These are phyloP conservation scores for Fusarium sp. DNA, from an alignment of 2,329 filamentous ascomycete genomes.

Conservation along the genomic window DNA sequence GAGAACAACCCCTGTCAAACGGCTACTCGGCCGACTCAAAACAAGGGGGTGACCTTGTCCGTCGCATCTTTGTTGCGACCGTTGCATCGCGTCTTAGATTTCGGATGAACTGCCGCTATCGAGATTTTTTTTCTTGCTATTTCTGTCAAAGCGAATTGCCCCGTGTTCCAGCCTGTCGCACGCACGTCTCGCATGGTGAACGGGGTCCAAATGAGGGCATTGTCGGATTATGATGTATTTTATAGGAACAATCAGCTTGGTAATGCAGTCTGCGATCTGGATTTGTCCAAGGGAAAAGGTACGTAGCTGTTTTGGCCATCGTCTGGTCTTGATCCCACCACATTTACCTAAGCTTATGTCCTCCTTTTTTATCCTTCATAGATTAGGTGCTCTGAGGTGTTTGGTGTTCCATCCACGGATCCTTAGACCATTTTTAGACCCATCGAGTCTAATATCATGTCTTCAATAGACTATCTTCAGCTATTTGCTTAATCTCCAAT, in stretches of 20 bases:
- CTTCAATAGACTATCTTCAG: neutral
- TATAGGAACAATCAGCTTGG: neutral
- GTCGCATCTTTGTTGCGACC: slow-evolving; percentile 6
- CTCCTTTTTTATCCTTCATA: neutral
- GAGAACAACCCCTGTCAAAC: neutral
- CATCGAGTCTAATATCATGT: neutral
- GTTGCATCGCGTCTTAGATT: slow-evolving; percentile 10
- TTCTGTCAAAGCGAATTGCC: neutral
- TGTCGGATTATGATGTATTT: neutral
- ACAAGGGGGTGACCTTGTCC: slow-evolving; percentile 17
- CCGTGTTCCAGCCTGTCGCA: neutral
- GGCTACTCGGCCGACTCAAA: neutral
- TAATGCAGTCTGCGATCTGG: neutral
- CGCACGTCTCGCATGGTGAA: neutral
- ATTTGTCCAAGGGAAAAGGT: neutral
- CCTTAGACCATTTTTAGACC: neutral
- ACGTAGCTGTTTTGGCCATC: no score
- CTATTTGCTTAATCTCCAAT: neutral
- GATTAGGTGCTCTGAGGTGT: no score
- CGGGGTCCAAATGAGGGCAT: neutral
- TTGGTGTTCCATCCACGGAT: no score
- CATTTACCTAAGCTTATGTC: neutral
- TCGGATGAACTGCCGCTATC: slow-evolving; percentile 1
- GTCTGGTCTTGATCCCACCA: neutral
- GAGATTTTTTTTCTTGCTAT: neutral